These are phyloP conservation scores for Russula lepida DNA, from an alignment of 768 basidiomycete genomes.

Conservation along the genomic window DNA sequence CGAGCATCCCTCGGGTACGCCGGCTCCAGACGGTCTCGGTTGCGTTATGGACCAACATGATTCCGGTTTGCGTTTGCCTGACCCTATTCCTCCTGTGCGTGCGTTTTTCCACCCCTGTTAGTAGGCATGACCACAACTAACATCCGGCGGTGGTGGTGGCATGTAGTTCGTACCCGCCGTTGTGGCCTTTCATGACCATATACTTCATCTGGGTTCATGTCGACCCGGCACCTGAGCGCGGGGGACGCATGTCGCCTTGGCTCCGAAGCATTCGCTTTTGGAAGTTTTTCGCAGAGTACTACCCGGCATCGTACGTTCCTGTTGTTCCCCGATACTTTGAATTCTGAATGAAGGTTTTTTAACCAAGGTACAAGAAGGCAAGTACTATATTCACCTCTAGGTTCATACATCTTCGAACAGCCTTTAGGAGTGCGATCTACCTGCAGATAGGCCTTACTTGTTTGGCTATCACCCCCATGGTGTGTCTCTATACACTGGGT, in stretches of 20 bases:
- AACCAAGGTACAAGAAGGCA: conserved; percentile 35
- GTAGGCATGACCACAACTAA: not conserved
- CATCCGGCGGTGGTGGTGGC: not conserved
- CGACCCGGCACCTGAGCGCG: conserved; percentile 66
- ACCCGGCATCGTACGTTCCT: conserved; percentile 72
- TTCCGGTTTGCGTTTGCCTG: conserved; percentile 52
- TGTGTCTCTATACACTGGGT: conserved; percentile 27
- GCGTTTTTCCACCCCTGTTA: not conserved
- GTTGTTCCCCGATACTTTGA: not conserved
- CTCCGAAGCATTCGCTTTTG: conserved; percentile 64
- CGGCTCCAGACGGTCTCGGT: conserved; percentile 86
- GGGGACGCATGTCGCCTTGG: conserved; percentile 69
- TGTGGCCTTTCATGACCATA: conserved; percentile 76
- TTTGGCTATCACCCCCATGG: conserved; percentile 99
- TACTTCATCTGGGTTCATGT: conserved; percentile 78
- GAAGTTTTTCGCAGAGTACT: conserved; percentile 89
- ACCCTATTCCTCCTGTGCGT: conserved; percentile 83
- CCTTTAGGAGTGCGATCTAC: conserved; percentile 76
- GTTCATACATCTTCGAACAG: not conserved
- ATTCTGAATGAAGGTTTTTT: not conserved
- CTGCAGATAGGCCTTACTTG: conserved; percentile 86
- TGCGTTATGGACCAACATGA: conserved; percentile 77
- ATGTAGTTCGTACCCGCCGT: conserved; percentile 70
- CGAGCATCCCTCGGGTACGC: conserved; percentile 77
- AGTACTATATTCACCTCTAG: not conserved